Percentiles rank a stretch among this genome's conserved stretches.
phyloP scores from a whole-genome alignment of 495 filamentous ascomycete species.

The Neurospora sp. region DNA sequence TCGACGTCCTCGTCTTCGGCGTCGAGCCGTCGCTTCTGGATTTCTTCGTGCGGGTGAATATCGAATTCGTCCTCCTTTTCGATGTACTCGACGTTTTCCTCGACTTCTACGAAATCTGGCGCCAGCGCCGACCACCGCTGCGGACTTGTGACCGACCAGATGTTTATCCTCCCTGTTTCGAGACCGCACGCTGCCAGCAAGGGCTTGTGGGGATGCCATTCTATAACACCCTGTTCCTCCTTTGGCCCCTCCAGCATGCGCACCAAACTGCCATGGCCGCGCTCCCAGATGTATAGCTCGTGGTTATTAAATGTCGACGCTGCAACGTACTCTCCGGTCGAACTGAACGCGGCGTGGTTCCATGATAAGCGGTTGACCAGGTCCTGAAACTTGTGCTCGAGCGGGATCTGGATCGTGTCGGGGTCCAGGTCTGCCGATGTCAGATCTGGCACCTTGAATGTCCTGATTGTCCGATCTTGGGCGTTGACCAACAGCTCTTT shows the following conservation, averaged over 20 bases:
- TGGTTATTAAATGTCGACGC: constrained; percentile 95
- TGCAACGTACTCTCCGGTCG: constrained; percentile 83
- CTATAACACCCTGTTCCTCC: constrained; percentile 87
- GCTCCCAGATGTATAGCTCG: constrained; percentile 97
- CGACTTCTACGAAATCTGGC: constrained; percentile 93
- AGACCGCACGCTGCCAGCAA: constrained; percentile 82
- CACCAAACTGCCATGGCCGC: constrained; percentile 82
- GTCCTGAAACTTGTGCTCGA: constrained; percentile 98
- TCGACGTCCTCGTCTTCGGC: constrained; percentile 81
- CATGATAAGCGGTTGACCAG: constrained; percentile 88
- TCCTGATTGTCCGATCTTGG: constrained; percentile 85
- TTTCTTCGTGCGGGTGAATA: constrained; percentile 89
- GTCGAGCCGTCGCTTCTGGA: constrained; percentile 81
- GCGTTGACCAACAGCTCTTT: constrained; percentile 81
- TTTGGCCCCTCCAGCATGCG: constrained; percentile 93
- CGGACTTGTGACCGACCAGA: constrained; percentile 85
- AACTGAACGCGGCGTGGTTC: constrained; percentile 92
- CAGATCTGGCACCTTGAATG: constrained; percentile 54
- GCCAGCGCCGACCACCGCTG: constrained; percentile 96
- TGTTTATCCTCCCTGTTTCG: constrained; percentile 79
- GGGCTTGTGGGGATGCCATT: constrained; percentile 92
- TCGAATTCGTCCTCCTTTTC: constrained; percentile 97
- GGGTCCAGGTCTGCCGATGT: constrained; percentile 46
- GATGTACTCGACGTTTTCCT: constrained; percentile 95
- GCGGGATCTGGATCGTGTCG: constrained; percentile 70